A percentile compares a stretch with the other conserved stretches of the same genome.
phyloP scores from a whole-genome alignment of 2,329 filamentous ascomycete genomes.

The Penicillium sp. region DNA sequence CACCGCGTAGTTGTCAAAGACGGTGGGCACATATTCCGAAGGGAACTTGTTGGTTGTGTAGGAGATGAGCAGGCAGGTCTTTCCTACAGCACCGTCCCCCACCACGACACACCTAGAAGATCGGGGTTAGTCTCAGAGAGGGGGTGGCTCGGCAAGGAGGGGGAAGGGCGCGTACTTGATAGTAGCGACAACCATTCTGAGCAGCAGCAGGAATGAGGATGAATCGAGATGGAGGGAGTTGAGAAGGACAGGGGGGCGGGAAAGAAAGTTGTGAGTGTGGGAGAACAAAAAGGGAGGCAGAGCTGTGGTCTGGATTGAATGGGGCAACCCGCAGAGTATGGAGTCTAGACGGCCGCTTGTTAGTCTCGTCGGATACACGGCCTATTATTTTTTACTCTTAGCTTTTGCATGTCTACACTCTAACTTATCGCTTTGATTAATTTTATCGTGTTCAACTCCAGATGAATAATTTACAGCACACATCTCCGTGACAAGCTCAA shows the following conservation, averaged over 20 bases:
- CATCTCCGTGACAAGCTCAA: background rate
- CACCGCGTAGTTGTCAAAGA: conserved; percentile 99
- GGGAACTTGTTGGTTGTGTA: conserved; percentile 99
- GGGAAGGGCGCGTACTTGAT: conserved; percentile 55
- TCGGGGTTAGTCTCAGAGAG: conserved; percentile 18
- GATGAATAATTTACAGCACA: too few species aligned
- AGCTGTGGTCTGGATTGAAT: conserved; percentile 29
- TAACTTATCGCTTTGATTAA: too few species aligned
- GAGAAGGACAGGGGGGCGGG: background rate
- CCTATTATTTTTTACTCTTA: background rate
- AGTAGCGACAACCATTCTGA: conserved; percentile 60
- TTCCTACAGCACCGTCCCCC: conserved; percentile 97
- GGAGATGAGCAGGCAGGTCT: conserved; percentile 97
- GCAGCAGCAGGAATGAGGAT: conserved; percentile 5
- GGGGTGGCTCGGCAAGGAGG: conserved; percentile 11
- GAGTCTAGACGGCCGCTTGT: conserved; percentile 20
- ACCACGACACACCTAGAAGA: conserved; percentile 87
- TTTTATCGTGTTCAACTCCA: too few species aligned
- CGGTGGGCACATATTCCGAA: conserved; percentile 98
- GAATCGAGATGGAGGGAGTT: conserved; percentile 3
- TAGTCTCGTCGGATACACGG: conserved; percentile 7
- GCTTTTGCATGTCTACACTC: background rate
- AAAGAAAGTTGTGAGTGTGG: conserved; percentile 18
- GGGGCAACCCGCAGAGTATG: conserved; percentile 22
- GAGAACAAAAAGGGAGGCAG: conserved; percentile 28